A percentile compares a stretch with the other conserved stretches of the same genome.
Conservation (phyloP, 768 basidiomycete genomes). For the Russula compacta region DNA sequence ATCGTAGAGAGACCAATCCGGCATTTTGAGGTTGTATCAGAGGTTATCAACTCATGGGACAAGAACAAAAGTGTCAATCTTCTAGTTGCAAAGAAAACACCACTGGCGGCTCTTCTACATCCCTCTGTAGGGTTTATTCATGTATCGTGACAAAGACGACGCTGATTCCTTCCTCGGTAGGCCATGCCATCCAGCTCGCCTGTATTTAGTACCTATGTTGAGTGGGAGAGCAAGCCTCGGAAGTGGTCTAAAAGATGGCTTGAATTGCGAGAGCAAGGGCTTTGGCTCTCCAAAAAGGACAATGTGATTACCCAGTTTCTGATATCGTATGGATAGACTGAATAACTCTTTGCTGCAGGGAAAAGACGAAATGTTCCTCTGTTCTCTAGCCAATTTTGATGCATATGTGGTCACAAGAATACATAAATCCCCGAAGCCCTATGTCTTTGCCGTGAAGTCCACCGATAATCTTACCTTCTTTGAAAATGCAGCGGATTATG, state of each 20-base stretch:
- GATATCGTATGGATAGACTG: not conserved
- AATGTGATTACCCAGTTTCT: conserved; percentile 41
- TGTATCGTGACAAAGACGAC: conserved; percentile 2
- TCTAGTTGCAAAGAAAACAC: conserved; percentile 70
- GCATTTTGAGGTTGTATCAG: conserved; percentile 73
- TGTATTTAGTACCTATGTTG: conserved; percentile 53
- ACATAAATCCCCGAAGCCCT: conserved; percentile 77
- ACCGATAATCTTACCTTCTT: conserved; percentile 81
- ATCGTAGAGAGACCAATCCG: conserved; percentile 78
- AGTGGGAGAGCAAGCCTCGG: conserved; percentile 84
- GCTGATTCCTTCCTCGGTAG: conserved; percentile 31
- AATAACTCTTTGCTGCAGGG: conserved; percentile 38
- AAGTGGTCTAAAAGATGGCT: conserved; percentile 96
- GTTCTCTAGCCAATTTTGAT: conserved; percentile 84
- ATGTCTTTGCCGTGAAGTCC: conserved; percentile 80
- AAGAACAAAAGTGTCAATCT: conserved; percentile 71
- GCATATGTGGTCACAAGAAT: conserved; percentile 70
- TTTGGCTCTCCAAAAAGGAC: conserved; percentile 87
- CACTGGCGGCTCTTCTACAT: conserved; percentile 49
- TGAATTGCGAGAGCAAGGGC: conserved; percentile 72
- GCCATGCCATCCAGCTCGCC: conserved; percentile 40
- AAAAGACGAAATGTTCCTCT: conserved; percentile 76
- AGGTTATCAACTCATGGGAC: conserved; percentile 83
- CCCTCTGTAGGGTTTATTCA: conserved; percentile 39
- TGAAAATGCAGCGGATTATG: conserved; percentile 80